Base-by-base conservation (phyloP, 331 rosid genomes). In the Pyracantha coccinea region DNA sequence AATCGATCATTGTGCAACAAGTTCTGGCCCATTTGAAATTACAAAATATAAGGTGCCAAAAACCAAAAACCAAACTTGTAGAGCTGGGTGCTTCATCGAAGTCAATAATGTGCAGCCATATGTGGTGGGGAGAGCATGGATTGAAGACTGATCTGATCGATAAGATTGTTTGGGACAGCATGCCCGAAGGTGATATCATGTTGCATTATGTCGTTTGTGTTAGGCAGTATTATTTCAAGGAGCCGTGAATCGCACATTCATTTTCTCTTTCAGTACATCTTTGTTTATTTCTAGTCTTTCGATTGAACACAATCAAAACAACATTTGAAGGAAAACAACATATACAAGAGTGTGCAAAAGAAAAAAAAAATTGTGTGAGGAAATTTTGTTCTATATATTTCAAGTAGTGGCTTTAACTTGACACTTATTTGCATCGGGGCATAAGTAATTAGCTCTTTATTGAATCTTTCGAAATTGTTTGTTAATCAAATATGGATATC, bases 51-150 rank as follows among this genome's bases (percentile, higher is more conserved):
- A 32, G n/a, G 66, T 63, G 78, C 77, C 75, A 70, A 65, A 71
- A 74, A 45, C 72, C 47, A 73, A 55, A 53, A 20, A n/a, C 73
- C 71, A 66, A 74, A 73, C 17, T 31, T 35, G 60, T 73, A 28
- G 4, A 19, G 31, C 73, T 61, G 63, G 28, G 74, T 21, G 6
- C 20, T 50, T 19, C 55, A 38, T 38, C 45, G 45, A 50, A 2
- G 55, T 16, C 55, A 50, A 16, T 50, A 50, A 50, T 9, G 61
- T 10, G 62, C 61, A 1, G 61, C 15, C 61, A 57, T 57, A 20
- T 4, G 28, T 57, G 28, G 28, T 57, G 62, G 62, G 62, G 29
- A 1, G 24, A 24, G 3, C 60, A 10, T 57, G 29, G 15, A 21
- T 57, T 57, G 15, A 21, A 21, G 7, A 57, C 55, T 50, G 20